Evolutionary conservation across 495 filamentous ascomycete genomes (phyloP), one percentile per base, ranked within the genome.

Genomic region (Baudoinia panamericana): DNA sequence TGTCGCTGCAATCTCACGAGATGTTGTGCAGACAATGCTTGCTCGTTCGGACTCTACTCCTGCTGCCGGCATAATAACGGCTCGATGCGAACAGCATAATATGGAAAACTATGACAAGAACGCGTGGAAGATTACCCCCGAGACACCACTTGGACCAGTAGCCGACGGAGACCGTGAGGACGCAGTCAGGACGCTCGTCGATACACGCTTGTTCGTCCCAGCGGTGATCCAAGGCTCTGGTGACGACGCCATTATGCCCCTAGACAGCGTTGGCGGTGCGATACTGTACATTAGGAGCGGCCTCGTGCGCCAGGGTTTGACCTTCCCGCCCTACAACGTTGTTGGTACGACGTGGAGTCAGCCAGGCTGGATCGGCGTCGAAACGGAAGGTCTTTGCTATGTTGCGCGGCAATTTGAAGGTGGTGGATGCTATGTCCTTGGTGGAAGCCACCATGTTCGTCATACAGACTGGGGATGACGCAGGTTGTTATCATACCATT

Each of bases 71-170:
- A 37, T 45, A 8, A 45, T 45, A 6, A 45, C 42, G 7, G 42
- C 35, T 4, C 29, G 21, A 12, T 45, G 42, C 28, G 24, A 45
- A 11, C 42, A 45, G 34, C 37, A 45, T 27, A 5, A 45, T n/a
- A 45, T 45, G 42, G 24, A 37, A 25, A 45, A 45, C 22, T 45
- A 45, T 27, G 42, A 45, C 21, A 45, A 45, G 28, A 45, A 45
- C 32, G 42, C 42, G 18, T 45, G 42, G 42, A 37, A 33, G 24
- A 2, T 45, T 10, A 15, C 9, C 32, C 16, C 32, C 4, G 24
- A 22, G 4, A 12, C 21, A 5, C 28, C 30, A 16, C 23, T 30
- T n/a, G 33, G 42, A 3, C 4, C 26, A 5, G 15, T 45, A 11
- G 4, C 23, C 5, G 42, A 45, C 13, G 34, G 15, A 6, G 34